These are phyloP conservation scores for Lepiota venenata DNA, from an alignment of 768 basidiomycete species.

Conservation along the genomic window DNA sequence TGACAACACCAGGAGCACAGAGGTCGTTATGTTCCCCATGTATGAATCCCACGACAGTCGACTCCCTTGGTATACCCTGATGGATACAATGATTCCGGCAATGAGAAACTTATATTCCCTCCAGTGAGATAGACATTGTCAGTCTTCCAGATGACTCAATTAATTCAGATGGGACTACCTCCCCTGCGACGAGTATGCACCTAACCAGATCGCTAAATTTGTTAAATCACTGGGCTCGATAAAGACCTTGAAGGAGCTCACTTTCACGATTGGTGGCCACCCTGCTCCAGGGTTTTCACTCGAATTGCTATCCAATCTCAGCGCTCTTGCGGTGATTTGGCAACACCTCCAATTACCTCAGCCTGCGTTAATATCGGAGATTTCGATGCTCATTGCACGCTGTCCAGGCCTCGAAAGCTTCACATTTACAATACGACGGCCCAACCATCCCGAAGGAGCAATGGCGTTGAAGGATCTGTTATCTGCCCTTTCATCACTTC, in stretches of 20 bases:
- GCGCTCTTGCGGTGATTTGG: neutral
- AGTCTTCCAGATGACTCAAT: neutral
- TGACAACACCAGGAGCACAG: neutral
- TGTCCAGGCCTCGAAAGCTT: slow-evolving; percentile 1
- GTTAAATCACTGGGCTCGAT: neutral
- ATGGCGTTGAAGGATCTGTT: neutral
- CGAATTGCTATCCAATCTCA: neutral
- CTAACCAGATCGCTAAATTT: neutral
- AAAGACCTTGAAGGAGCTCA: neutral
- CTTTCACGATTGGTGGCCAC: neutral
- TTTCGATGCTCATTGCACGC: neutral
- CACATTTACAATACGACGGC: neutral
- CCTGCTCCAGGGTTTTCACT: neutral
- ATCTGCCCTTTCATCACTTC: neutral
- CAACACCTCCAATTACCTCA: neutral
- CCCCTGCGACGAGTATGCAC: neutral
- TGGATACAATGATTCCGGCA: neutral
- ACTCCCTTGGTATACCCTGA: neutral
- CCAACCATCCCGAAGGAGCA: neutral
- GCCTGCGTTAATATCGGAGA: neutral
- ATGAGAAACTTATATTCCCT: slow-evolving; percentile 1
- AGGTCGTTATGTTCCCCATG: neutral
- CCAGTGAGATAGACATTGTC: neutral
- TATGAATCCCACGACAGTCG: neutral
- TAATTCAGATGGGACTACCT: neutral